Evolutionary conservation across 2,329 filamentous ascomycete genomes (phyloP), one percentile per base, ranked within the genome.

Genomic region (Talaromyces sp.): DNA sequence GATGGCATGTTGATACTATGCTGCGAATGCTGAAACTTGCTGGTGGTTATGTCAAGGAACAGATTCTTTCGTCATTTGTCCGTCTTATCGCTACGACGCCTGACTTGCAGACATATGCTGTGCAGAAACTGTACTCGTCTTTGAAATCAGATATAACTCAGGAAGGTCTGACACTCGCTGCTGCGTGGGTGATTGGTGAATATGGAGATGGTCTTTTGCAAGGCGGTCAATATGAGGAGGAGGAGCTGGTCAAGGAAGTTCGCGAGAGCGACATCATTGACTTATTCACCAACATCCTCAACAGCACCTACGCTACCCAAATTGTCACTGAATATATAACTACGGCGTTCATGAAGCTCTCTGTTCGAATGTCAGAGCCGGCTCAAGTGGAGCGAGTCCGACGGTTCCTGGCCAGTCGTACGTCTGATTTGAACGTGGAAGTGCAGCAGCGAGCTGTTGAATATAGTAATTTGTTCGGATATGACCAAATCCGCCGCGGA

Each of bases 1-100:
- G 95, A 75, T 99, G 95, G 95, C 95, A 99, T 76, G 90, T 98
- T 71, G 95, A 99, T 74, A 99, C 96, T 2, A 97, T 99, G 89
- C 83, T 99, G 63, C 88, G 96, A 25, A 93, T 99, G 27, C 80
- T 99, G 71, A 97, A 93, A 66, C 84, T 99, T 69, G 95, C 95
- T 61, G 95, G 95, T 56, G 97, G 96, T 79, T 97, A 95, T 73
- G 93, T 99, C 70, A 98, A 97, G 78, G 95, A 99, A 77, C 95
- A 96, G 72, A 99, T 99, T 67, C 80, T 99, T 65, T 97, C 95
- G 0, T 98, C 95, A 0, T 98, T 99, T 75, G 91, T 99, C 67
- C 91, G 96, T 58, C 86, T 99, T 2, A 94, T 99, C 69, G 95
- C 95, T 15, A 98, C 94, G 0, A 96, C 93, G 0, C 89, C 93